phyloP scores from a whole-genome alignment of 345 rosid species.

The Melaleuca alternifolia region DNA sequence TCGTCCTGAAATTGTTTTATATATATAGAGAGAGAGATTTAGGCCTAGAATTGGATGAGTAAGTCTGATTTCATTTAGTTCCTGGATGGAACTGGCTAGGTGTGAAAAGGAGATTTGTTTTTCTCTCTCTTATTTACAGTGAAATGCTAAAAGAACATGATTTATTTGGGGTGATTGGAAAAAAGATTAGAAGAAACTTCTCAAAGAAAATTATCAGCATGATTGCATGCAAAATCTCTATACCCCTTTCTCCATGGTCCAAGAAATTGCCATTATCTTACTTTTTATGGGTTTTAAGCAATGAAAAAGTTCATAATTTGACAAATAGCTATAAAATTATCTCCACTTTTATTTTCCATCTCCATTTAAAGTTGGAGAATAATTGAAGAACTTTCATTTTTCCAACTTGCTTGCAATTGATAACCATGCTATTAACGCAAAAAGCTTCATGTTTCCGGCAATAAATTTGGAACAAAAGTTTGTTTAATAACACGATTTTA shows the following conservation, averaged over 20 bases:
- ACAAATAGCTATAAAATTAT: not conserved
- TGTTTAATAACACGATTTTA: too few species aligned
- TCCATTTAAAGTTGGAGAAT: not conserved
- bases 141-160: not conserved
- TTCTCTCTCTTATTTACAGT: not conserved
- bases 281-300: not conserved
- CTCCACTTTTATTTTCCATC: not conserved
- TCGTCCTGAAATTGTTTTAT: too few species aligned
- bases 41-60: not conserved
- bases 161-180: too few species aligned
- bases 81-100: not conserved
- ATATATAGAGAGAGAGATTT: too few species aligned
- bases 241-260: not conserved
- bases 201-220: not conserved
- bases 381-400: not conserved
- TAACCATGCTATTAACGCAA: too few species aligned
- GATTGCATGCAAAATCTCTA: not conserved
- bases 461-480: too few species aligned
- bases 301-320: not conserved
- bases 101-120: too few species aligned
- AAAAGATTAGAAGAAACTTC: not conserved
- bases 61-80: not conserved
- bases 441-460: too few species aligned
- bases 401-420: not conserved
- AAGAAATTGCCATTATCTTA: not conserved